phyloP scores from a whole-genome alignment of 78 protist species.

The Pelomyxa schiedti region DNA sequence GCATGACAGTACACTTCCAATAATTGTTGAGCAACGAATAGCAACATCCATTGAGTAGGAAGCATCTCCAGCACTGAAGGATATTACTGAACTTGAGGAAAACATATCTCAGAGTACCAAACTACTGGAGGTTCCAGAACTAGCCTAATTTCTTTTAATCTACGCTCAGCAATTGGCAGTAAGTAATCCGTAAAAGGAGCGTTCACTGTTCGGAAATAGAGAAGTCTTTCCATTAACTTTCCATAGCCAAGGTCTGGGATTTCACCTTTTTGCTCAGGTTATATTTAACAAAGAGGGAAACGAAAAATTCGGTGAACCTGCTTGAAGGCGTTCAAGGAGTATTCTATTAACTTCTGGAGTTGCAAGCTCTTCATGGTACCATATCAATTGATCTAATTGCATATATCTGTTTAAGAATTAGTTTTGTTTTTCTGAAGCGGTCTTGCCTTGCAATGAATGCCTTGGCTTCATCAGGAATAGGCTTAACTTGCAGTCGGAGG shows the following conservation, averaged over 20 bases:
- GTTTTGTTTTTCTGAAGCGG: too few species aligned
- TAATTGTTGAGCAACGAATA: constrained; percentile 6
- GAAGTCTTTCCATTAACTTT: background rate
- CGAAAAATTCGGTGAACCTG: too few species aligned
- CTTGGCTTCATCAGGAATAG: too few species aligned
- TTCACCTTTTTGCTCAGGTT: background rate
- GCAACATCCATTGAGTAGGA: constrained; percentile 17
- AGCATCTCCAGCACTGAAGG: constrained; percentile 9
- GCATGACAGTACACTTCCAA: background rate
- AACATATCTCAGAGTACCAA: too few species aligned
- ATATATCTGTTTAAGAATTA: background rate
- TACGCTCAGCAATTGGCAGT: background rate
- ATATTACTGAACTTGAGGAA: too few species aligned
- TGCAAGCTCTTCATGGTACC: background rate
- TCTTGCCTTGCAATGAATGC: background rate
- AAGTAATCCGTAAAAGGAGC: background rate
- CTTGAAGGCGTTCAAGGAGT: background rate
- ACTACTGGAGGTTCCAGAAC: background rate
- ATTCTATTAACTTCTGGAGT: background rate
- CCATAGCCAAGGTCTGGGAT: background rate
- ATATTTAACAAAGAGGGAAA: too few species aligned
- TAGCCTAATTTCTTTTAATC: background rate
- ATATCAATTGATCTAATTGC: background rate
- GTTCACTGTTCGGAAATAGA: background rate
- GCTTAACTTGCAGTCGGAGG: background rate